Conservation (phyloP, 2,329 filamentous ascomycete species). For the Calonectria leucothoes region DNA sequence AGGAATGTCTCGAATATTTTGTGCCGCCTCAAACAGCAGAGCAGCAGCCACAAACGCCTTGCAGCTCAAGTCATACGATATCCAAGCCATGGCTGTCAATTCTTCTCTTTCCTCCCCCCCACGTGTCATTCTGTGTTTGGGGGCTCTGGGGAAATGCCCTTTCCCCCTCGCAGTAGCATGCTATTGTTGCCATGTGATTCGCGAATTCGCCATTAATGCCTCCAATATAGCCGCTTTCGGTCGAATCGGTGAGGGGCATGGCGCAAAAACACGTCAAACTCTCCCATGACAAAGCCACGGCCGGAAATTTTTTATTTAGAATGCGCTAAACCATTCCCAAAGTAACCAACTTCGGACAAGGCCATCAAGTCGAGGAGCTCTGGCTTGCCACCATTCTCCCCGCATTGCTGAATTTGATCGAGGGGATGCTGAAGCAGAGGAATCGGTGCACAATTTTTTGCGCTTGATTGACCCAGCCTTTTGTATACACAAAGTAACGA, state of each 20-base stretch:
- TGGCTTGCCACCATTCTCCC: background rate
- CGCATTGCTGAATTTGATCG: background rate
- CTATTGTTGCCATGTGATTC: background rate
- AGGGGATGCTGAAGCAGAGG: background rate
- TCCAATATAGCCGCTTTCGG: background rate
- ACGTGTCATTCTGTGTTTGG: background rate
- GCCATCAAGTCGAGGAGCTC: background rate
- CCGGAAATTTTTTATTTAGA: background rate
- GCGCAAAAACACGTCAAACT: background rate
- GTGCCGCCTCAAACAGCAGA: background rate
- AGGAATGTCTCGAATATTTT: background rate
- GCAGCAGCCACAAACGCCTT: background rate
- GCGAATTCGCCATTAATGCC: background rate
- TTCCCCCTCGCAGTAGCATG: background rate
- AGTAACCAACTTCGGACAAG: background rate
- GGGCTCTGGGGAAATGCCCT: background rate
- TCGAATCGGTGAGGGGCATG: background rate
- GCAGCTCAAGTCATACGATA: background rate
- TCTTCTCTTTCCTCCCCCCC: background rate
- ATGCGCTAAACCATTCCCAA: background rate
- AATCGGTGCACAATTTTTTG: background rate
- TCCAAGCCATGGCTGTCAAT: background rate
- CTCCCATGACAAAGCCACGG: background rate
- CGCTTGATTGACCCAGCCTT: background rate
- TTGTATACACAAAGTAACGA: background rate